Evolutionary conservation across 768 basidiomycete species (phyloP), one percentile per base, ranked within the genome.

Genomic region (Phanerochaete sordida): DNA sequence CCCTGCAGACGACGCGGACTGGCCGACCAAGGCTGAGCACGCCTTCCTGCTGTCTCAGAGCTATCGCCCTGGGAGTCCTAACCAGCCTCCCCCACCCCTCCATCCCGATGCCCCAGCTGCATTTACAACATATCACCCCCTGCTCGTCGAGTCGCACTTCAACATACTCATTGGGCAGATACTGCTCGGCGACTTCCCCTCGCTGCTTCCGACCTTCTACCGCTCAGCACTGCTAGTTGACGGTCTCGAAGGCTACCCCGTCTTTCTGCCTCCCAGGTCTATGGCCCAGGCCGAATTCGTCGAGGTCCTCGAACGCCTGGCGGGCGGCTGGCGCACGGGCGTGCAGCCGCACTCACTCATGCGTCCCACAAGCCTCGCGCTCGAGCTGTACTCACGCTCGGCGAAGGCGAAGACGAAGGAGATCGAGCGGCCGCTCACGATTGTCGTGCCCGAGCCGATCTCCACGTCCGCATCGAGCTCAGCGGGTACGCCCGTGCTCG

Each of bases 241-340:
- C 60, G 87, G 88, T 1, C 79, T 94, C 43, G 93, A 94, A 69
- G 92, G 93, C 0, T 93, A 91, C 72, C 93, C 93, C 8, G 80
- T 95, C 49, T 95, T 95, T 72, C 76, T 92, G 0, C 90, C 91
- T 9, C 90, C 93, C 15, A 79, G 93, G 31, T 92, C 91, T 13
- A 91, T 94, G 88, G 86, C 88, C 0, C 93, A 95, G 68, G 91
- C 91, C 11, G 92, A 95, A 73, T 94, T 93, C 65, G 76, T 92
- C 59, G 93, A 95, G 72, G 79, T 91, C 8, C 77, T 94, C 58
- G 92, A 94, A 66, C 83, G 93, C 11, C 83, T 95, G 45, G 86
- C 90, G 0, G 73, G 80, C 9, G 87, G 90, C 0, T 95, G 93
- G 93, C 80, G 73, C 59, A 76, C 76, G 23, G 91, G 90, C 7